Evolutionary conservation across 2,329 filamentous ascomycete genomes (phyloP), one percentile per base, ranked within the genome.

Genomic region (Penicillium sp.): DNA sequence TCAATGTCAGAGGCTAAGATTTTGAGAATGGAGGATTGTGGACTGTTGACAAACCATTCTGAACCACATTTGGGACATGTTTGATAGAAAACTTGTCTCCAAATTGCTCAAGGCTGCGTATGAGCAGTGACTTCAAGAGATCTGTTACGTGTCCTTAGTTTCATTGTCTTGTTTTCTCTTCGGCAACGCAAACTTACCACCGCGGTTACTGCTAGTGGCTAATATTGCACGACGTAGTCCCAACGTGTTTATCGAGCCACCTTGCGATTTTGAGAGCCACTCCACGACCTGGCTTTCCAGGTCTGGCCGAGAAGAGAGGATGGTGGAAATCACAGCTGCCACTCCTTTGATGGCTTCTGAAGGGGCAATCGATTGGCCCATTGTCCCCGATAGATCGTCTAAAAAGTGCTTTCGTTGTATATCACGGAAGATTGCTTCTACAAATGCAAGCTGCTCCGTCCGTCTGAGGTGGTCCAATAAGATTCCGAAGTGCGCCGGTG

Each of bases 11-110:
- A 40, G 11, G 11, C 15, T 43, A 5, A 19, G 29, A 9, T 29
- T 33, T 15, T 47, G 5, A 21, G 36, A n/a, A 11, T 1, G 5
- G 38, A 11, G 19, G 6, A 19, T 7, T 5, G 21, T 19, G 31
- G 23, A 25, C 1, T 8, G 4, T 43, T 23, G 43, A 62, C 60
- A 7, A 5, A 66, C 91, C 88, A 82, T 97, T 91, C 81, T 99
- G 94, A 68, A 92, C 89, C 39, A 94, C 70, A n/a, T 89, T 84
- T 5, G 92, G 87, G 0, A 89, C 85, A 73, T 97, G 92, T 57
- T 86, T 89, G 65, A 97, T 91, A 67, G 92, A 96, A 11, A 97
- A 78, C 49, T 89, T 85, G 66, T 97, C 92, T 1, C 91, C 90
- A 72, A 97, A 96, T 48, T 88, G 84, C 39, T 79, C 79, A 48